phyloP scores from a whole-genome alignment of 345 rosid genomes.

The Chamaenerion angustifolium region DNA sequence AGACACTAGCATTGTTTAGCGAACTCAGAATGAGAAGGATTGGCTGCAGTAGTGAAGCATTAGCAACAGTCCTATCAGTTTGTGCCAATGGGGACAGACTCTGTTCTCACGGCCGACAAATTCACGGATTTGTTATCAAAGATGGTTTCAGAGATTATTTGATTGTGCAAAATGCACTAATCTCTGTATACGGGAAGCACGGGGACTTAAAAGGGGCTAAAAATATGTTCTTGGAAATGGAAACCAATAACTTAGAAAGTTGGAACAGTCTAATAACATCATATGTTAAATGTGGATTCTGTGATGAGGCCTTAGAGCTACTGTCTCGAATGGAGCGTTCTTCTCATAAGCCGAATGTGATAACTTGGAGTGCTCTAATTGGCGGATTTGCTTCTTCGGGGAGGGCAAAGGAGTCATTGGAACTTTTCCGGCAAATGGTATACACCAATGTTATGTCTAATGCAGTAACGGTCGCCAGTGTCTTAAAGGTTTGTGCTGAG shows the following conservation, averaged over 20 bases:
- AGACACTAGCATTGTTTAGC: conserved; percentile 28
- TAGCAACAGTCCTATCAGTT: conserved; percentile 52
- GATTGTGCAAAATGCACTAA: conserved; percentile 44
- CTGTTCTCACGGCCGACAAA: conserved; percentile 18
- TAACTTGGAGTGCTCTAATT: conserved; percentile 64
- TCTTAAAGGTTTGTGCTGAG: conserved; percentile 58
- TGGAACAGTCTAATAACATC: conserved; percentile 63
- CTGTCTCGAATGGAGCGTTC: conserved; percentile 35
- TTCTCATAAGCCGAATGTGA: conserved; percentile 34
- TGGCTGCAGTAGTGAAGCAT: conserved; percentile 27
- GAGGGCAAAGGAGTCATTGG: conserved; percentile 5
- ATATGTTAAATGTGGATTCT: conserved; percentile 40
- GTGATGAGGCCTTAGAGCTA: conserved; percentile 35
- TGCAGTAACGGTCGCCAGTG: conserved; percentile 40
- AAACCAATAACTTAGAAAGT: conserved; percentile 38
- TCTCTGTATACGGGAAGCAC: conserved; percentile 39
- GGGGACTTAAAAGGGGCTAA: conserved; percentile 31
- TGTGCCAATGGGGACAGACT: conserved; percentile 19
- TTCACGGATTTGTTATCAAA: conserved; percentile 46
- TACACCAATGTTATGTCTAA: conserved; percentile 30
- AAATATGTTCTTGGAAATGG: conserved; percentile 25
- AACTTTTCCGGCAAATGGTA: conserved; percentile 9
- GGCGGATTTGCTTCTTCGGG: conserved; percentile 51
- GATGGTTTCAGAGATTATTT: conserved; percentile 41
- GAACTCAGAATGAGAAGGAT: conserved; percentile 32